phyloP scores from a whole-genome alignment of 1,284 basidiomycete species.

The Ceratobasidium sp. region DNA sequence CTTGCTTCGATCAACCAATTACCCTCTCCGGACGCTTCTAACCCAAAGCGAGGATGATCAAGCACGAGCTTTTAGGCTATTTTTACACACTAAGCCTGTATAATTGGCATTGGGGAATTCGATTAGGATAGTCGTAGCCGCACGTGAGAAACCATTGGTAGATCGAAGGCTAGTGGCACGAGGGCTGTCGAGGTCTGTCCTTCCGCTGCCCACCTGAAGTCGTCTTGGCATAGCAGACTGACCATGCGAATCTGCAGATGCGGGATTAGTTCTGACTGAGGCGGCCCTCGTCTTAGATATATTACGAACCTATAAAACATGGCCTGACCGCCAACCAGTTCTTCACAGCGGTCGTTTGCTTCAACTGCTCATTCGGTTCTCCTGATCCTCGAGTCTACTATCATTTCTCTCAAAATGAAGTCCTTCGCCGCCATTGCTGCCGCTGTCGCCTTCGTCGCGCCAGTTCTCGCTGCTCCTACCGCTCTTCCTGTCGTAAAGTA shows the following conservation, averaged over 20 bases:
- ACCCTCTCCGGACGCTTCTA: not conserved
- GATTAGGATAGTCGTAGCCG: not conserved
- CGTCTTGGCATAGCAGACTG: not conserved
- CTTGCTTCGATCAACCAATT: not conserved
- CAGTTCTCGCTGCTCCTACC: conserved; percentile 35
- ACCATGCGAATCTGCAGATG: not conserved
- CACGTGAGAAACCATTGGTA: not conserved
- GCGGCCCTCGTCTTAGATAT: not conserved
- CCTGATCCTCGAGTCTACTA: not conserved
- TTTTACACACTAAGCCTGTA: not conserved
- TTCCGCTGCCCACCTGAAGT: not conserved
- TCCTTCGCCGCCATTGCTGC: conserved; percentile 28
- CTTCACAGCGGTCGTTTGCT: conserved; percentile 9
- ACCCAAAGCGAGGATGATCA: not conserved
- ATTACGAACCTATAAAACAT: not conserved
- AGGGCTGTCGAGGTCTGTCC: not conserved
- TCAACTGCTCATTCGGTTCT: not conserved
- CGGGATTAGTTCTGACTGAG: not conserved
- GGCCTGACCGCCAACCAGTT: not conserved
- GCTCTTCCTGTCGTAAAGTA: conserved; percentile 21
- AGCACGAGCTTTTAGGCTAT: conserved; percentile 1
- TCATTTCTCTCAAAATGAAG: conserved; percentile 2
- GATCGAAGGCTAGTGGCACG: not conserved
- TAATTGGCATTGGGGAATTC: not conserved
- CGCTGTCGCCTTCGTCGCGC: conserved; percentile 30